Conservation (phyloP, 2,329 filamentous ascomycete species). For the Tolypocladium tropicale region DNA sequence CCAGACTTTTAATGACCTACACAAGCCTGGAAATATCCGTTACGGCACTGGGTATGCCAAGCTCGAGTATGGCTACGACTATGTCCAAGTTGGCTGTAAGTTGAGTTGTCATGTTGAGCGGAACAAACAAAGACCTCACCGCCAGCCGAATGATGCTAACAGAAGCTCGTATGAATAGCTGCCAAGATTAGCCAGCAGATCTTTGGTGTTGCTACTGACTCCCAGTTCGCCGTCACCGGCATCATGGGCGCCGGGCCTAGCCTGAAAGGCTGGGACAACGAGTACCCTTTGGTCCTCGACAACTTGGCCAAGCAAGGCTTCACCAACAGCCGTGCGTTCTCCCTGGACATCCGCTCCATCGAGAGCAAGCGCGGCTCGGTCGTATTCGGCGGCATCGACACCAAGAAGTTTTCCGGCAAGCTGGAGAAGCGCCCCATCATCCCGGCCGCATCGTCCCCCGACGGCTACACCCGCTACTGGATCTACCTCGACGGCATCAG, state of each 20-base stretch:
- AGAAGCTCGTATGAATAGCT: slow-evolving; percentile 10
- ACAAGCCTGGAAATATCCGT: slow-evolving; percentile 13
- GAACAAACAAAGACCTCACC: not conserved
- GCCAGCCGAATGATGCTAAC: not conserved
- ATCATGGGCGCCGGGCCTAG: slow-evolving; percentile 25
- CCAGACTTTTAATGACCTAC: slow-evolving; percentile 16
- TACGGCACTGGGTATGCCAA: slow-evolving; percentile 22
- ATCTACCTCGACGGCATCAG: slow-evolving; percentile 27
- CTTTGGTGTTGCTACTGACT: slow-evolving; percentile 25
- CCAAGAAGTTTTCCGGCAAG: slow-evolving; percentile 40
- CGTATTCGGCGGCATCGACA: slow-evolving; percentile 48
- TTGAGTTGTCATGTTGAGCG: not conserved
- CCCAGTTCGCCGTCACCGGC: slow-evolving; percentile 16
- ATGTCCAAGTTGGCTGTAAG: slow-evolving; percentile 22
- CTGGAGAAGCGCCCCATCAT: slow-evolving; percentile 48
- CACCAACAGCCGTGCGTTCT: slow-evolving; percentile 26
- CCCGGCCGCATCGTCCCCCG: slow-evolving; percentile 24
- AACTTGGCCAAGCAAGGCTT: slow-evolving; percentile 20
- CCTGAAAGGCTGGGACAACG: slow-evolving; percentile 20
- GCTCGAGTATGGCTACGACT: slow-evolving; percentile 23
- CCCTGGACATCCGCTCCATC: slow-evolving; percentile 22
- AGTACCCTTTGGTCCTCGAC: slow-evolving; percentile 25
- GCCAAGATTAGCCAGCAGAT: slow-evolving; percentile 21
- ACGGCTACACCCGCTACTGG: slow-evolving; percentile 29
- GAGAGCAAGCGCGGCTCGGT: slow-evolving; percentile 20